Conservation (phyloP, 106 monocot species). For the Allium sativum region DNA sequence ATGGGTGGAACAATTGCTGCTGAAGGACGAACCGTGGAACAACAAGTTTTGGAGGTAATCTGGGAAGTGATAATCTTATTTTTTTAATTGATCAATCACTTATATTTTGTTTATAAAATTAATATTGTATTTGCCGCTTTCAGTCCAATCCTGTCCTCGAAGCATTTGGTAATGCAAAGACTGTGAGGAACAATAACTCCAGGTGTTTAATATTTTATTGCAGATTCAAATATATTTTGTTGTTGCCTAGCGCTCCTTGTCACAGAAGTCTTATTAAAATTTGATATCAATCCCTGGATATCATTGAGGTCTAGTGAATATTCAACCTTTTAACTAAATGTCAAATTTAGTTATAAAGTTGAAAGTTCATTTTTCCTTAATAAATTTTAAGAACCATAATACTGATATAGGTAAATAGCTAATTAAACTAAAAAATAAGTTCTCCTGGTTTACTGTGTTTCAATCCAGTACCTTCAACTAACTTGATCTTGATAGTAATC, state of each 20-base stretch:
- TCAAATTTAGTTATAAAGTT: too few species aligned
- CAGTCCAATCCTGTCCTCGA: constrained; percentile 99
- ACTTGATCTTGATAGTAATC: neutral
- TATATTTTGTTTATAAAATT: neutral
- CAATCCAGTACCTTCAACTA: too few species aligned
- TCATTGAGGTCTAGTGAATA: too few species aligned
- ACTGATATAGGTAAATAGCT: too few species aligned
- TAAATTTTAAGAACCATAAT: too few species aligned
- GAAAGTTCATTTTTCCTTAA: too few species aligned
- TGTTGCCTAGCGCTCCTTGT: too few species aligned
- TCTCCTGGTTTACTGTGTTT: too few species aligned
- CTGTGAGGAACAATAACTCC: constrained; percentile 91
- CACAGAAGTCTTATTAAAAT: too few species aligned
- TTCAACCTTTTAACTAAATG: too few species aligned
- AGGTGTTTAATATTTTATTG: constrained; percentile 28
- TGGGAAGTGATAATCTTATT: neutral
- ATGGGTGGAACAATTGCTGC: constrained; percentile 75
- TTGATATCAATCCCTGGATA: too few species aligned
- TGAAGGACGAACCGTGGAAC: constrained; percentile 74
- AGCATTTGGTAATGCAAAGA: constrained; percentile 98
- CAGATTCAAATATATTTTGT: neutral
- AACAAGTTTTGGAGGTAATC: constrained; percentile 83
- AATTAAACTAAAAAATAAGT: too few species aligned
- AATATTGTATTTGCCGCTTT: constrained; percentile 2
- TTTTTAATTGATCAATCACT: neutral